A percentile compares a stretch with the other conserved stretches of the same genome.
Conservation (phyloP, 306 rosid genomes). For the Cajanus cajan region DNA sequence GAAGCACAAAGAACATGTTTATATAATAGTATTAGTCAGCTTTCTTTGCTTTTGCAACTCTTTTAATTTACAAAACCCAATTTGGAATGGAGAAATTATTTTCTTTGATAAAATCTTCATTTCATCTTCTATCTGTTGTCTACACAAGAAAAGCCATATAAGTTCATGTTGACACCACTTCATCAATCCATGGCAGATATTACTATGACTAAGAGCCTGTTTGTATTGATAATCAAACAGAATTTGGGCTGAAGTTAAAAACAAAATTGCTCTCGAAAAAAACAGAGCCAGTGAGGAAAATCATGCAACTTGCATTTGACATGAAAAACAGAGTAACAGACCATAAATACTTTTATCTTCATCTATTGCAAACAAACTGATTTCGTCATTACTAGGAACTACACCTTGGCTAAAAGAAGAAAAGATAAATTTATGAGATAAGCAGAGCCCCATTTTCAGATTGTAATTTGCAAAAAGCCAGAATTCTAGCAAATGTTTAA, state of each 20-base stretch:
- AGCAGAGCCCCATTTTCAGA: not conserved
- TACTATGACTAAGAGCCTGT: not conserved
- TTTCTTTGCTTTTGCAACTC: not conserved
- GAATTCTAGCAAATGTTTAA: not conserved
- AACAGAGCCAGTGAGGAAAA: not conserved
- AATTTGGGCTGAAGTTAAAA: not conserved
- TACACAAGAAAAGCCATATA: not conserved
- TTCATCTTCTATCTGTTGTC: not conserved
- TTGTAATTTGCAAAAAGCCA: slow-evolving; percentile 9
- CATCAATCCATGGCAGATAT: not conserved
- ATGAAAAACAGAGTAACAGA: not conserved
- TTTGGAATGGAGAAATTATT: not conserved
- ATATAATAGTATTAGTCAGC: not conserved
- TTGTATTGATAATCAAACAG: not conserved
- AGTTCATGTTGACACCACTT: not conserved
- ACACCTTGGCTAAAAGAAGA: not conserved
- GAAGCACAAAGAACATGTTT: not conserved
- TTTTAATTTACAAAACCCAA: slow-evolving; percentile 1
- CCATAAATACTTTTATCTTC: not conserved
- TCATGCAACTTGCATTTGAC: not conserved
- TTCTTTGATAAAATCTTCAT: not conserved
- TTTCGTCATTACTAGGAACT: not conserved
- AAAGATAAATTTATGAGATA: not conserved
- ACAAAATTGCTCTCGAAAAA: not conserved
- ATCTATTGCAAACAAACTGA: not conserved